phyloP scores from a whole-genome alignment of 2,329 filamentous ascomycete species.

The Penicillium hordei region DNA sequence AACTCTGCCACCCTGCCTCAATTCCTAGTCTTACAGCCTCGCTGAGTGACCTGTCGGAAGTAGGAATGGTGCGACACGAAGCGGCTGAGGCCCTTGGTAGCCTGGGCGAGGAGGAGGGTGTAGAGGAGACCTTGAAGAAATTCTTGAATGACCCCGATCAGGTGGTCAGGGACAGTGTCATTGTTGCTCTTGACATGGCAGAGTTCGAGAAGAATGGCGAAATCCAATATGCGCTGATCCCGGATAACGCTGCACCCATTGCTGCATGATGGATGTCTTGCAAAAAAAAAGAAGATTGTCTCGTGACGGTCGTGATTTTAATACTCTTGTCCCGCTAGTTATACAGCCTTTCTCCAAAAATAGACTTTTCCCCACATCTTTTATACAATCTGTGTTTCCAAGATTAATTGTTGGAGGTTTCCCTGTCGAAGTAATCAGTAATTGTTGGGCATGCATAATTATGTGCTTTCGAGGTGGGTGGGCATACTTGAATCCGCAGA shows the following conservation, averaged over 20 bases:
- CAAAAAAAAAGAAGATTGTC: slow-evolving; percentile 15
- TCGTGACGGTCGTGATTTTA: slow-evolving; percentile 31
- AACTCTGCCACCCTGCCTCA: slow-evolving; percentile 92
- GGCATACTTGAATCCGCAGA: slow-evolving; percentile 78
- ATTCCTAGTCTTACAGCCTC: slow-evolving; percentile 82
- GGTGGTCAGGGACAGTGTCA: slow-evolving; percentile 90
- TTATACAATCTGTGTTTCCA: slow-evolving; percentile 14
- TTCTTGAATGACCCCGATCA: slow-evolving; percentile 90
- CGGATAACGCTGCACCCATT: slow-evolving; percentile 49
- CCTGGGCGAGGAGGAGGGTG: slow-evolving; percentile 87
- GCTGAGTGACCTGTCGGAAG: slow-evolving; percentile 76
- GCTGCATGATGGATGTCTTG: slow-evolving; percentile 28
- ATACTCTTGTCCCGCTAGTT: slow-evolving; percentile 30
- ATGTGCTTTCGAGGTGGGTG: background rate
- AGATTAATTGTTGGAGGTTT: slow-evolving; percentile 39
- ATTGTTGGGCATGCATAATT: background rate
- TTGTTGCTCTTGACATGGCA: slow-evolving; percentile 96
- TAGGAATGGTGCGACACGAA: slow-evolving; percentile 96
- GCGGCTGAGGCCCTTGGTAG: slow-evolving; percentile 94
- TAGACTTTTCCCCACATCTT: slow-evolving; percentile 17
- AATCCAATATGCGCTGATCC: slow-evolving; percentile 88
- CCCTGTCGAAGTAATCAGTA: slow-evolving; percentile 30
- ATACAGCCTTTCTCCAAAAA: slow-evolving; percentile 24
- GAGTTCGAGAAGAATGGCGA: slow-evolving; percentile 91
- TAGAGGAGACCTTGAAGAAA: slow-evolving; percentile 77